A percentile compares a stretch with the other conserved stretches of the same genome.
phyloP scores from a whole-genome alignment of 1,284 basidiomycete species.

The Porodaedalea pini region DNA sequence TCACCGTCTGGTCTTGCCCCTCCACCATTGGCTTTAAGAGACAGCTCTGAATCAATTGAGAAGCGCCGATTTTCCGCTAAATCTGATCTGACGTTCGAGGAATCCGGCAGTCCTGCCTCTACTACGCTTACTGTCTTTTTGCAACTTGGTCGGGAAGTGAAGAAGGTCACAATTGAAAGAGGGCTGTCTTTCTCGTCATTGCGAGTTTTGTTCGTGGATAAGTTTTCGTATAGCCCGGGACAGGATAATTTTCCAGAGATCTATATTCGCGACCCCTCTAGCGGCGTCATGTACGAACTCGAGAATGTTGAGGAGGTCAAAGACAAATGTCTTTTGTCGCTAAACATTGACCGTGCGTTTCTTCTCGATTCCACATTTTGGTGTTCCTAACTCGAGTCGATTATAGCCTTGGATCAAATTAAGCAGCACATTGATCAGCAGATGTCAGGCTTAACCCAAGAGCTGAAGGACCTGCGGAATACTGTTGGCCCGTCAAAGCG shows the following conservation, averaged over 20 bases:
- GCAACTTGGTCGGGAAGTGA: conserved; percentile 89
- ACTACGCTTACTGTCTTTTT: conserved; percentile 73
- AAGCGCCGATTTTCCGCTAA: neutral
- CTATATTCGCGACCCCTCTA: conserved; percentile 88
- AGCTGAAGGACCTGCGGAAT: conserved; percentile 86
- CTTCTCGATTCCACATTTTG: conserved; percentile 7
- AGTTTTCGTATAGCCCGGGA: conserved; percentile 91
- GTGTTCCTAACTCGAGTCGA: conserved; percentile 9
- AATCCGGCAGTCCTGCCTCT: conserved; percentile 27
- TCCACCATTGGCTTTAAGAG: conserved; percentile 28
- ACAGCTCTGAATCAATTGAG: conserved; percentile 21
- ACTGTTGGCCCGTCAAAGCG: conserved; percentile 49
- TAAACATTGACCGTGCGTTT: conserved; percentile 93
- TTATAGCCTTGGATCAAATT: conserved; percentile 92
- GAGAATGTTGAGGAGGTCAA: conserved; percentile 94
- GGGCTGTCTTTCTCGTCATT: conserved; percentile 70
- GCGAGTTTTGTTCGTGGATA: conserved; percentile 89
- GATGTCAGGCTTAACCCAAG: conserved; percentile 81
- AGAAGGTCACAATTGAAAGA: conserved; percentile 77
- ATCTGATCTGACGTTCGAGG: conserved; percentile 14
- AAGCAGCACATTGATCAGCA: conserved; percentile 96
- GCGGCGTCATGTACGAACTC: conserved; percentile 92
- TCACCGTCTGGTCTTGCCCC: conserved; percentile 34
- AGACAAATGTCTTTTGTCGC: conserved; percentile 81
- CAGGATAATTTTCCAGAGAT: conserved; percentile 94